Percentiles rank a stretch among this genome's conserved stretches.
Conservation (phyloP, 164 flowering plant genomes). For the Umbilicus rupestris region DNA sequence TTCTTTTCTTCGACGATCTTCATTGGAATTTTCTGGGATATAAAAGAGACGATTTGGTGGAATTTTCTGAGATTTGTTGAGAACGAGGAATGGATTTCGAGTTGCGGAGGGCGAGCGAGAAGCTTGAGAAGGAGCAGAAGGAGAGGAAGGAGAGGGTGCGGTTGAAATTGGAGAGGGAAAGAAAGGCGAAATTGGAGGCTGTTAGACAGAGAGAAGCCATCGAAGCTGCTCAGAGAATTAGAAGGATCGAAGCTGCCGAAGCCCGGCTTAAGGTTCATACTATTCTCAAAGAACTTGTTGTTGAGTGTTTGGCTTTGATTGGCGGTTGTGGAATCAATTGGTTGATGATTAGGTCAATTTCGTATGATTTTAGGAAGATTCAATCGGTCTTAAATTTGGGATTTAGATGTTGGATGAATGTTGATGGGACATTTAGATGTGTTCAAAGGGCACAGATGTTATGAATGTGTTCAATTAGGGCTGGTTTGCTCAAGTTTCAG, state of each 20-base stretch:
- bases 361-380: not conserved
- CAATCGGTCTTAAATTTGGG: not conserved
- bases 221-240: slow-evolving; percentile 57
- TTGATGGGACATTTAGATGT: not conserved
- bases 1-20: not conserved
- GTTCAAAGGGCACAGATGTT: not conserved
- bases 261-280: slow-evolving; percentile 58
- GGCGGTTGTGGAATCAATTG: not conserved
- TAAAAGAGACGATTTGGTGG: not conserved
- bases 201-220: slow-evolving; percentile 66
- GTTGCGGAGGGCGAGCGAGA: slow-evolving; percentile 82
- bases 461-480: not conserved
- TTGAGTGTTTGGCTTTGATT: not conserved
- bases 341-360: not conserved
- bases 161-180: slow-evolving; percentile 49
- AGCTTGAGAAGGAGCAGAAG: slow-evolving; percentile 80
- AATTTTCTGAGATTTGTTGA: not conserved
- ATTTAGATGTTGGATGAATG: not conserved
- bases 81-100: slow-evolving; percentile 72
- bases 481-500: not conserved
- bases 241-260: slow-evolving; percentile 68
- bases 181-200: slow-evolving; percentile 61
- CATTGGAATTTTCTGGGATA: not conserved
- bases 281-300: not conserved
- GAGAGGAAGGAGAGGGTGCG: slow-evolving; percentile 78